Evolutionary conservation across 2,329 filamentous ascomycete species (phyloP), one percentile per base, ranked within the genome.

Genomic region (Mariannaea elegans): DNA sequence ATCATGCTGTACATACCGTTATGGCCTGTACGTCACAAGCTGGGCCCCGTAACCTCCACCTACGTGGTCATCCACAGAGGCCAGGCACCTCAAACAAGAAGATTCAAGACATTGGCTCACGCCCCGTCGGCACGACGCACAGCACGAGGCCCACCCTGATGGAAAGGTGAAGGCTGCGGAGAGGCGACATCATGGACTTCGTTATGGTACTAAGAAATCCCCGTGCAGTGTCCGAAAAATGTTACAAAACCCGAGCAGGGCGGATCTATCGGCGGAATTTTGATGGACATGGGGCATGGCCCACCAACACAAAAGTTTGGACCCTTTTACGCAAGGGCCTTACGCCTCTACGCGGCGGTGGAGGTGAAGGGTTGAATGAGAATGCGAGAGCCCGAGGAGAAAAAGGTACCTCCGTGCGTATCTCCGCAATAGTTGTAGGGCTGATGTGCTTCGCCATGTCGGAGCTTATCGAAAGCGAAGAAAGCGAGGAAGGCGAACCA

Each of bases 101-200:
- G 41, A 29, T 9, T 24, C 42, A 54, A 53, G 51, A 47, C 60
- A 55, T 64, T 36, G 13, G 32, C 52, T 52, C 41, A 49, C 59
- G 32, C 23, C 21, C 7, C 46, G n/a, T 29, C 21, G 48, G 65
- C 64, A 67, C 34, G 41, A 23, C 41, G 31, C 32, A 47, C 23
- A 36, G 56, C 56, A 59, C 49, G 38, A 42, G 56, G 49, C 36
- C 56, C 56, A 54, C 56, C 56, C 8, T 38, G 38, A 45, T 49
- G 7, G 48, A 42, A 47, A 29, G 41, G 41, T 27, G 39, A 31
- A 41, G 23, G n/a, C 16, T 31, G n/a, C 14, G 9, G 24, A 27
- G 6, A 36, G 14, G 36, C 16, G 23, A 16, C 38, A 44, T 16
- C 18, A 34, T 34, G 29, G 44, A 31, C 48, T 13, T 31, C 16